These are phyloP conservation scores for Ceriops zippeliana DNA, from an alignment of 345 rosid genomes.

Conservation along the genomic window DNA sequence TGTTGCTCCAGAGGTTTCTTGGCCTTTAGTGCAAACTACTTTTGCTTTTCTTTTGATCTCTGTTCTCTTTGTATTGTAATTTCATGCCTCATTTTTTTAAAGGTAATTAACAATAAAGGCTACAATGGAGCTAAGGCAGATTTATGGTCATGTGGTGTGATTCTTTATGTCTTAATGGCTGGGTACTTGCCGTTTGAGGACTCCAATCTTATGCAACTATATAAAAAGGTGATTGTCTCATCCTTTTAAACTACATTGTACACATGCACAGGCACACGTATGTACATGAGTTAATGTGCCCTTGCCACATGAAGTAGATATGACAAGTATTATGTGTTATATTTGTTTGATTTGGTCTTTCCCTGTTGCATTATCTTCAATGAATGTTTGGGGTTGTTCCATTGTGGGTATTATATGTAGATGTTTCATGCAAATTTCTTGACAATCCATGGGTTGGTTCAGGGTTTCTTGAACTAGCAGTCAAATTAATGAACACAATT, in stretches of 20 bases:
- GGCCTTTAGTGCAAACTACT: slow-evolving; percentile 18
- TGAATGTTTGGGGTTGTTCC: too few relatives aligned
- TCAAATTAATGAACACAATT: too few relatives aligned
- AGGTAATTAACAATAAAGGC: slow-evolving; percentile 97
- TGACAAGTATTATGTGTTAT: too few relatives aligned
- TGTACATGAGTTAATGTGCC: neutral
- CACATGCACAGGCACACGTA: too few relatives aligned
- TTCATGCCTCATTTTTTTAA: slow-evolving; percentile 12
- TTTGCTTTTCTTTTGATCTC: neutral
- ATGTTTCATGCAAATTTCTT: too few relatives aligned
- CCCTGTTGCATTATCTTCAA: too few relatives aligned
- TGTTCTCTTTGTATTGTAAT: slow-evolving; percentile 12
- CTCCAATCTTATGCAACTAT: slow-evolving; percentile 68
- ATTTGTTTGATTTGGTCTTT: too few relatives aligned
- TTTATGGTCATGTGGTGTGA: slow-evolving; percentile 98
- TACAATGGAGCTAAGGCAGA: slow-evolving; percentile 98
- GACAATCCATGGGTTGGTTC: too few relatives aligned
- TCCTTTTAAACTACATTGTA: neutral
- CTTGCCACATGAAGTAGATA: neutral
- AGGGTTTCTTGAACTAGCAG: too few relatives aligned
- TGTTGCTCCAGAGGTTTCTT: slow-evolving; percentile 96
- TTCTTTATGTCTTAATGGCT: slow-evolving; percentile 96
- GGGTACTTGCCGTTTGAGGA: slow-evolving; percentile 97
- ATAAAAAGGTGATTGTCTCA: slow-evolving; percentile 58
- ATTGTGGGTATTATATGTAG: too few relatives aligned